Evolutionary conservation across 2,329 filamentous ascomycete species (phyloP).

Genomic region (Trichoderma atrobrunneum): DNA sequence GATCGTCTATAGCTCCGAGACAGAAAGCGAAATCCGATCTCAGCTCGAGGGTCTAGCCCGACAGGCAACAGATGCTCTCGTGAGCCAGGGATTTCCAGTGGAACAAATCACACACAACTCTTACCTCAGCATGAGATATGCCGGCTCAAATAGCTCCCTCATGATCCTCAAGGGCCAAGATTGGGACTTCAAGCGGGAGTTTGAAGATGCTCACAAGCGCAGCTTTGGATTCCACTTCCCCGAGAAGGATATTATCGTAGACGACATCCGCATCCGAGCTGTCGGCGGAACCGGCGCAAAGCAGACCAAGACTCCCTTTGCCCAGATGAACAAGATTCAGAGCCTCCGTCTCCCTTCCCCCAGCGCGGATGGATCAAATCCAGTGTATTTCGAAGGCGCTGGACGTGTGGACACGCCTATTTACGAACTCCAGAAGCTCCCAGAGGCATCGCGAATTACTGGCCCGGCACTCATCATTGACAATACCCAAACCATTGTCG

Average conservation of each 20-base stretch:
- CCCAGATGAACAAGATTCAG: conserved; percentile 23
- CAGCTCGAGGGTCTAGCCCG: conserved; percentile 27
- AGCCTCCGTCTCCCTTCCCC: background rate
- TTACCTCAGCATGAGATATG: conserved; percentile 44
- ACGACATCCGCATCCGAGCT: conserved; percentile 42
- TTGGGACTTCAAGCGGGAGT: conserved; percentile 26
- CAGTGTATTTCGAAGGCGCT: conserved; percentile 24
- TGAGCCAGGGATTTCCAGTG: conserved; percentile 31
- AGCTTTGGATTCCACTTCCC: conserved; percentile 68
- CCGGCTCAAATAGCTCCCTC: conserved; percentile 42
- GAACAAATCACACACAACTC: conserved; percentile 41
- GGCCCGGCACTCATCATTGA: conserved; percentile 58
- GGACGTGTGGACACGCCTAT: conserved; percentile 29
- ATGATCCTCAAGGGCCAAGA: conserved; percentile 33
- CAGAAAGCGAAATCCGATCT: conserved; percentile 21
- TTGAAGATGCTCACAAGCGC: conserved; percentile 62
- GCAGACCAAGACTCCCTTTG: conserved; percentile 24
- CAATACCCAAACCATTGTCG: conserved; percentile 70
- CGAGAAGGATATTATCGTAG: conserved; percentile 40
- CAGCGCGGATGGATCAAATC: conserved; percentile 21
- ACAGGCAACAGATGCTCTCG: conserved; percentile 25
- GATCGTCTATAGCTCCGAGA: conserved; percentile 27
- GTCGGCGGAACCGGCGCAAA: conserved; percentile 28
- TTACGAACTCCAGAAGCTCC: conserved; percentile 26
- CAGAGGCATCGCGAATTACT: conserved; percentile 19